Evolutionary conservation across 345 rosid genomes (phyloP), one percentile per base, ranked within the genome.

Genomic region (Litchi chinensis): DNA sequence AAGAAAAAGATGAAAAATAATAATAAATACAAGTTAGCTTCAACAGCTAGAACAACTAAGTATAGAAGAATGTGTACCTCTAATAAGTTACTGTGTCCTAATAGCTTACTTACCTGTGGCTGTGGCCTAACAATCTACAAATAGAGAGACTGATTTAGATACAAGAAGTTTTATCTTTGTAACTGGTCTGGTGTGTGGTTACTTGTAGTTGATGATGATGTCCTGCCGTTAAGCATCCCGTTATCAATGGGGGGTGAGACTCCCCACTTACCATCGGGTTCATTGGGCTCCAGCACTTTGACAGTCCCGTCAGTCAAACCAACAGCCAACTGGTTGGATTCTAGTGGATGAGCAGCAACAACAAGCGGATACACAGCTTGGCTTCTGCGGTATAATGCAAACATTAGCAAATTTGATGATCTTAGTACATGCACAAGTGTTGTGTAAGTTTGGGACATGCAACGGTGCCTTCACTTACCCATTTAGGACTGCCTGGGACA

Each of bases 181-280:
- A 88, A 75, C 74, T 85, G 94, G 82, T 93, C 97, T 0, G 89
- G 87, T 19, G 93, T 83, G 87, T 92, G 94, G 89, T 88, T 92
- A 90, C 95, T 90, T 59, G 92, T 86, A 4, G 91, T 90, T 6
- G 98, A 90, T 11, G 98, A 92, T 2, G 98, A 88, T 2, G 93
- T 83, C 74, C 89, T 80, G 28, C 93, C 89, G 56, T 82, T 91
- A 74, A 89, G 79, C 28, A 86, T 68, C 67, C 94, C 98, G 21
- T 93, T 94, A 76, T 92, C 93, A 16, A 70, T 65, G 0, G 95
- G 93, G 1, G 93, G 92, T 60, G 70, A 66, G 11, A 81, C 69
- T 65, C 97, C 98, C 98, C 97, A 95, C 70, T 87, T 93, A 68
- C 90, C 88, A 54, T 91, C 97, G 0, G 89, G 86, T 78, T 90